Evolutionary conservation across 1,139 yeast species (phyloP).

Genomic region (Pichia sp.): DNA sequence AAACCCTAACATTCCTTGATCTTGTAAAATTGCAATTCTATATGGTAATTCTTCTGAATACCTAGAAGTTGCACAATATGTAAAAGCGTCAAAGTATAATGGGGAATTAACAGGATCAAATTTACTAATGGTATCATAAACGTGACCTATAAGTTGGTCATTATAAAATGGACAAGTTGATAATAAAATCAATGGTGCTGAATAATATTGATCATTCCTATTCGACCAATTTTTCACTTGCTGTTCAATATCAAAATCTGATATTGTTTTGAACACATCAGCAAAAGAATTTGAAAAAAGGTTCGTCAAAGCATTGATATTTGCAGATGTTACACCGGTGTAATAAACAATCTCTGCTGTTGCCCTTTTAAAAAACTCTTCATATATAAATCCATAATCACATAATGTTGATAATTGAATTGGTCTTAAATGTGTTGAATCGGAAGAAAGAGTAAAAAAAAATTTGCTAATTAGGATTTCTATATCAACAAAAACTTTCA

Average conservation of each 20-base stretch:
- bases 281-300: constrained; percentile 16
- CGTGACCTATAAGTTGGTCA: constrained; percentile 54
- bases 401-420: constrained; percentile 46
- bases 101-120: constrained; percentile 52
- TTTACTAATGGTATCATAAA: constrained; percentile 50
- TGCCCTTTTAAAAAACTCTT: constrained; percentile 40
- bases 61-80: constrained; percentile 40
- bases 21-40: constrained; percentile 45
- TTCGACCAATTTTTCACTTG: constrained; percentile 21
- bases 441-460: constrained; percentile 35
- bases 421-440: constrained; percentile 33
- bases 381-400: constrained; percentile 18
- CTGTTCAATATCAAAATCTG: constrained; percentile 19
- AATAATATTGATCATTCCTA: constrained; percentile 22
- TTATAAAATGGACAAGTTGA: constrained; percentile 55
- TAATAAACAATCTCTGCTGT: constrained; percentile 38
- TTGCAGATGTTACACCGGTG: constrained; percentile 4
- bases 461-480: constrained; percentile 43
- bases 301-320: neutral
- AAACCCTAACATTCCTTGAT: constrained; percentile 57
- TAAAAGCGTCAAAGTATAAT: constrained; percentile 63
- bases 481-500: constrained; percentile 53
- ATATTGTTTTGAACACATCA: constrained; percentile 20
- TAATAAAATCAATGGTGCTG: constrained; percentile 42
- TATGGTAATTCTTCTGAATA: constrained; percentile 42